These are phyloP conservation scores for Boletus fagicola DNA, from an alignment of 768 basidiomycete species.

Conservation along the genomic window DNA sequence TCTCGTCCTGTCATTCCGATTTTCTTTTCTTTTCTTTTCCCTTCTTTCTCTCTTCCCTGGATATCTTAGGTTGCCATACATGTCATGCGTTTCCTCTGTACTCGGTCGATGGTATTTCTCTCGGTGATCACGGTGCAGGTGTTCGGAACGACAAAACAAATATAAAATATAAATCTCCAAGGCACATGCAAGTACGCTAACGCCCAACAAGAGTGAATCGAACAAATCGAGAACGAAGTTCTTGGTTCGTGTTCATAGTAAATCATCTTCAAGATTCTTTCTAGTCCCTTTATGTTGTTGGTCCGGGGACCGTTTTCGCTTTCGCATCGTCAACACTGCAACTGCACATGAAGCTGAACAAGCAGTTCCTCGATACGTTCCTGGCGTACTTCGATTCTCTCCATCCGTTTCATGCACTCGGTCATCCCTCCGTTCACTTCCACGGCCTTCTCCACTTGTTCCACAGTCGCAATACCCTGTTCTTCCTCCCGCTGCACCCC, in stretches of 20 bases:
- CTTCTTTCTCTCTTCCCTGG: neutral
- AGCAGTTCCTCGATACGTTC: slow-evolving; percentile 49
- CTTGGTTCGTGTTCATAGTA: neutral
- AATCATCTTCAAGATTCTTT: neutral
- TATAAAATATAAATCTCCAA: neutral
- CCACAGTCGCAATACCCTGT: slow-evolving; percentile 22
- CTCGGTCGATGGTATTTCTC: neutral
- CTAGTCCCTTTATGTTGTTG: neutral
- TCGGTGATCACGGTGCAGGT: neutral
- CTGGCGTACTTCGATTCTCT: slow-evolving; percentile 44
- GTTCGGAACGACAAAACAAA: slow-evolving; percentile 1
- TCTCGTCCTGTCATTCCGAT: neutral
- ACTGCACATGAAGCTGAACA: slow-evolving; percentile 27
- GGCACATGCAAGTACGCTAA: neutral
- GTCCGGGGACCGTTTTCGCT: neutral
- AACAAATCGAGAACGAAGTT: neutral
- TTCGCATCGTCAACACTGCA: slow-evolving; percentile 12
- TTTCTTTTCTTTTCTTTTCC: neutral
- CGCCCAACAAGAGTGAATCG: neutral
- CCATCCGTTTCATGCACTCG: slow-evolving; percentile 36
- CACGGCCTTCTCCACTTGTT: slow-evolving; percentile 27
- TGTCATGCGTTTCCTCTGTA: slow-evolving; percentile 5
- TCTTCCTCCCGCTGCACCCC: slow-evolving; percentile 4
- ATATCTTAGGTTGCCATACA: slow-evolving; percentile 10
- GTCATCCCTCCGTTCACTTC: slow-evolving; percentile 28